A percentile compares a stretch with the other conserved stretches of the same genome.
Conservation (phyloP, 768 basidiomycete genomes). For the Vishniacozyma victoriae region DNA sequence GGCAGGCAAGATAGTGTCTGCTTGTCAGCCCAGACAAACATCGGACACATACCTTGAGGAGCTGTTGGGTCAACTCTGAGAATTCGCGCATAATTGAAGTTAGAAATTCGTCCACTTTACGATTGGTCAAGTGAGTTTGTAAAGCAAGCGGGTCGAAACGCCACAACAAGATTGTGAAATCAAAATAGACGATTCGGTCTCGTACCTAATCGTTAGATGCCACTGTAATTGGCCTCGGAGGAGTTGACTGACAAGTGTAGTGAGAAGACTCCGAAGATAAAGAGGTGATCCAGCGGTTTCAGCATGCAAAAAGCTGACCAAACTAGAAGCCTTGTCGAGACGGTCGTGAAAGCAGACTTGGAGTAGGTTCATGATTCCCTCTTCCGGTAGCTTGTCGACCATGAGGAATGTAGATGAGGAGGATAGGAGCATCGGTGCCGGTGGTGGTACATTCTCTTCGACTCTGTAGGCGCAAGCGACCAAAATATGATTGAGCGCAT, state of each 20-base stretch:
- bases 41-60: constrained; percentile 11
- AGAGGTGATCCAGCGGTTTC: constrained; percentile 27
- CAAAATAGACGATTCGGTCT: constrained; percentile 19
- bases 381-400: constrained; percentile 9
- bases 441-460: constrained; percentile 1
- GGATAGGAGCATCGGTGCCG: constrained; percentile 4
- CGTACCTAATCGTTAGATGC: constrained; percentile 15
- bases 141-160: constrained; percentile 10
- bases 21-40: too few species aligned
- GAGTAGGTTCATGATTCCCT: constrained; percentile 10
- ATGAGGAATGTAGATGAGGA: constrained; percentile 1
- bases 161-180: constrained; percentile 18
- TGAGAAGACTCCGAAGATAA: constrained; percentile 14
- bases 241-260: constrained; percentile 12
- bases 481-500: constrained; percentile 19
- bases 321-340: not conserved
- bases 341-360: constrained; percentile 5
- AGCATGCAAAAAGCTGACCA: constrained; percentile 16
- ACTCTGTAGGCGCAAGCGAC: constrained; percentile 22
- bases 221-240: not conserved
- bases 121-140: constrained; percentile 18
- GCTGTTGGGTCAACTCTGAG: constrained; percentile 5
- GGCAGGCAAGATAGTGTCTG: constrained; percentile 24
- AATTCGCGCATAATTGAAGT: constrained; percentile 9
- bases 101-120: constrained; percentile 17